phyloP scores from a whole-genome alignment of 1,284 basidiomycete species.

The Cryptococcus sp. region DNA sequence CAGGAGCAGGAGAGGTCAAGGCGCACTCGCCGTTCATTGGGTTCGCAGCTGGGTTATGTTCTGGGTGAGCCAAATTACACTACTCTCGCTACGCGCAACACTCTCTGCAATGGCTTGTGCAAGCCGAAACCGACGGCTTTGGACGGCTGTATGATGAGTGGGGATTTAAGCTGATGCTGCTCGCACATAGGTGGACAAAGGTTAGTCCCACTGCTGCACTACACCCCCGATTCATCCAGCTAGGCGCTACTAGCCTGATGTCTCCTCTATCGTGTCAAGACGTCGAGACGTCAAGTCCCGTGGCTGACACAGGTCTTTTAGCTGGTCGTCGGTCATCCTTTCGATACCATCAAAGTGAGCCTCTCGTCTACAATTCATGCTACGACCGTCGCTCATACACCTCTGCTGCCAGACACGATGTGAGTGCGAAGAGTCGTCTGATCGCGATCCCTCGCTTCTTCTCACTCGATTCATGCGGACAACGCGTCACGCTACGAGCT shows the following conservation, averaged over 20 bases:
- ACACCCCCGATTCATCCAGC: neutral
- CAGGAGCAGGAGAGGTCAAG: slow-evolving; percentile 8
- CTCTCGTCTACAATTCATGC: too few species aligned
- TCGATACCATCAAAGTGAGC: slow-evolving; percentile 50
- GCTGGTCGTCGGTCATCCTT: slow-evolving; percentile 47
- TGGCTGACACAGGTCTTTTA: neutral
- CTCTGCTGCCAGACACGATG: slow-evolving; percentile 31
- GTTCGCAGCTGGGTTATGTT: slow-evolving; percentile 50
- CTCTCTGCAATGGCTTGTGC: neutral
- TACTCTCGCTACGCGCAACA: too few species aligned
- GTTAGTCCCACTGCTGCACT: neutral
- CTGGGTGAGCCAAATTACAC: slow-evolving; percentile 42
- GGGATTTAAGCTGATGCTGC: slow-evolving; percentile 12
- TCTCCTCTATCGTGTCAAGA: neutral
- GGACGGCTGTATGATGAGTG: too few species aligned
- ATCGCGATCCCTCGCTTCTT: too few species aligned
- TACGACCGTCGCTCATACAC: too few species aligned
- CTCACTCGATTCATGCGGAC: too few species aligned
- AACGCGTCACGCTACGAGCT: too few species aligned
- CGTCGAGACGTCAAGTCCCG: slow-evolving; percentile 30
- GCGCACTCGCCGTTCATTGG: slow-evolving; percentile 45
- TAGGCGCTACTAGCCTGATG: neutral
- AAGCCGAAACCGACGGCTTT: neutral
- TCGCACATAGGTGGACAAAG: slow-evolving; percentile 24
- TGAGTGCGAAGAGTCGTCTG: slow-evolving; percentile 9